These are phyloP conservation scores for Apiospora pterosperma DNA, from an alignment of 2,329 filamentous ascomycete genomes.

Conservation along the genomic window DNA sequence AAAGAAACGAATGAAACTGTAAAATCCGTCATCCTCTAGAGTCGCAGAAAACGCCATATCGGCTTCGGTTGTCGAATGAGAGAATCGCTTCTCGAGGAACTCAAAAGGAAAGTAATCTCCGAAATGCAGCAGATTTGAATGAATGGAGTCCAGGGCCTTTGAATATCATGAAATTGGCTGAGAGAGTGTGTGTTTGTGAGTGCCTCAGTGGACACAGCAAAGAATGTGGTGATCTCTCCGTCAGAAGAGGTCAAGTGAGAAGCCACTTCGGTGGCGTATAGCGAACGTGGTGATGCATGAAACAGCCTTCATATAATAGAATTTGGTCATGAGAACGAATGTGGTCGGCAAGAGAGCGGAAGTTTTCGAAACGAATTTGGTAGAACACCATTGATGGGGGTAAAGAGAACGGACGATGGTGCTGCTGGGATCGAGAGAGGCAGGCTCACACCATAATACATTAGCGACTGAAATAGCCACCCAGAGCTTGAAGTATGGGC, in stretches of 20 bases:
- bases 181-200: not conserved
- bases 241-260: not conserved
- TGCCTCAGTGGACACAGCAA: not conserved
- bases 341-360: too few species aligned
- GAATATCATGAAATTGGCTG: not conserved
- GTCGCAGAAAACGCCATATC: not conserved
- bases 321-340: not conserved
- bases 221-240: not conserved
- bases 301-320: not conserved
- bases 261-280: not conserved
- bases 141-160: not conserved
- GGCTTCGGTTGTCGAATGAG: not conserved
- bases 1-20: not conserved
- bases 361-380: not conserved
- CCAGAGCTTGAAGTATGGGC: not conserved
- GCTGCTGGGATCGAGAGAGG: not conserved
- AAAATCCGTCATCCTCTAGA: not conserved
- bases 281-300: not conserved
- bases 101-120: not conserved
- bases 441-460: not conserved
- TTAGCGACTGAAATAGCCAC: not conserved
- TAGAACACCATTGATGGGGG: not conserved
- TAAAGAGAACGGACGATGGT: not conserved
- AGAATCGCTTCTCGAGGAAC: not conserved
- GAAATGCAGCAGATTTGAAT: not conserved